Evolutionary conservation across 1,284 basidiomycete species (phyloP), one percentile per base, ranked within the genome.

Genomic region (Amylostereum areolatum): DNA sequence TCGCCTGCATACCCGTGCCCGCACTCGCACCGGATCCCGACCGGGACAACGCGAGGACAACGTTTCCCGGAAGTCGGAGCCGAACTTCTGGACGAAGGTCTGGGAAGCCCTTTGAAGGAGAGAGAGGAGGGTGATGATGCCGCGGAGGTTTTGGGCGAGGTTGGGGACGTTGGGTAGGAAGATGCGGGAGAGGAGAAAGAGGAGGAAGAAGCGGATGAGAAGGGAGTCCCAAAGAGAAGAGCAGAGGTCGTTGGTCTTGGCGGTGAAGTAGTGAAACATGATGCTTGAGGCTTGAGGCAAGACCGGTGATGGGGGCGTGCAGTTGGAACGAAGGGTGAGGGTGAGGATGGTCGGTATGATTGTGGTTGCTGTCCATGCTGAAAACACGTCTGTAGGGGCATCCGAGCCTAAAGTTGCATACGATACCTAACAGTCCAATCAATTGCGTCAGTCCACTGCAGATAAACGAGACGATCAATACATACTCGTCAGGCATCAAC

Each of bases 321-420:
- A 11, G 65, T 65, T 12, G 70, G 59, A 0, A 81, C 79, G 29
- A 83, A 67, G 5, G 80, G 78, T 4, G 67, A 68, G 33, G 76
- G 66, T 8, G 46, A 31, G 10, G 48, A 37, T 1, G 59, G 54
- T 28, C 5, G 53, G 44, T 29, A 48, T 47, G 31, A 34, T 43
- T 50, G 54, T 43, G 56, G 59, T 18, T 52, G 46, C 40, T 47
- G 53, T 34, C 61, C 60, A 30, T 57, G 44, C n/a, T 59, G 57
- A 47, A 57, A 53, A n/a, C 56, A 54, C 45, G 61, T 59, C 49
- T 65, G 68, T 55, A 66, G 63, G 0, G 88, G 88, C 78, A 93
- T 86, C 66, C 85, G 81, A 34, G 81, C 80, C 91, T 90, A 93
- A 2, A 93, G 73, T 58, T 93, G 91, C 85, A 91, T 90, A 33